These are phyloP conservation scores for Psilocybe subaeruginosa DNA, from an alignment of 768 basidiomycete genomes.

Conservation along the genomic window DNA sequence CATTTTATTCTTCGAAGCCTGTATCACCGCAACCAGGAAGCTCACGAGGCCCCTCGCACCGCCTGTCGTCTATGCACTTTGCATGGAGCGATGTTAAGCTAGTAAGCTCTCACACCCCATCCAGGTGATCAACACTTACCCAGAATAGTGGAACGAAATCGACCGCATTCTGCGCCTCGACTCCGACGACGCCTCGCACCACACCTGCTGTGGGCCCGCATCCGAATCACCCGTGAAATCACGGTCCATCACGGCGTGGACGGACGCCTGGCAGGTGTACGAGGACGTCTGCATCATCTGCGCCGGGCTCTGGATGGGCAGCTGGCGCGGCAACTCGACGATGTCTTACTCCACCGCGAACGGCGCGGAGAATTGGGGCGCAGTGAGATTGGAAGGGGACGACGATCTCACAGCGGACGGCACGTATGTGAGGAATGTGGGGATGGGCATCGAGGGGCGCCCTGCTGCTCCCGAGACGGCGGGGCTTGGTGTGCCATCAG, in stretches of 20 bases:
- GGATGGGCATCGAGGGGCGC: constrained; percentile 75
- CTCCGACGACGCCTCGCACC: constrained; percentile 32
- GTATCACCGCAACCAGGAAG: constrained; percentile 34
- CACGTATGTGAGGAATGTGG: constrained; percentile 56
- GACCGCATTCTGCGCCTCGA: constrained; percentile 69
- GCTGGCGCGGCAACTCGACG: constrained; percentile 56
- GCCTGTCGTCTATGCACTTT: constrained; percentile 67
- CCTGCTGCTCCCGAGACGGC: constrained; percentile 31
- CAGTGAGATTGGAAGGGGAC: constrained; percentile 65
- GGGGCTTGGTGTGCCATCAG: constrained; percentile 8
- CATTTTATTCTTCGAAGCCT: constrained; percentile 63
- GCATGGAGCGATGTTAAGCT: constrained; percentile 85
- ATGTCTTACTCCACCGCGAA: constrained; percentile 52
- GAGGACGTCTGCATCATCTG: constrained; percentile 86
- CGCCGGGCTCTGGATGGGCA: constrained; percentile 81
- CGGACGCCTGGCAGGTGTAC: constrained; percentile 80
- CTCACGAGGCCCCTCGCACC: constrained; percentile 47
- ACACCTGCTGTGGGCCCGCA: constrained; percentile 40
- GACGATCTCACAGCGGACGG: constrained; percentile 52
- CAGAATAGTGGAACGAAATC: constrained; percentile 68
- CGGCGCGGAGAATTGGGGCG: constrained; percentile 57
- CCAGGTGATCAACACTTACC: not conserved
- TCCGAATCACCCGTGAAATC: constrained; percentile 32
- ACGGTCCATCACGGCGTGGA: constrained; percentile 55
- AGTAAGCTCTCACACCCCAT: constrained; percentile 38